phyloP scores from a whole-genome alignment of 768 basidiomycete species.

The Coprinellus aureogranulatus region DNA sequence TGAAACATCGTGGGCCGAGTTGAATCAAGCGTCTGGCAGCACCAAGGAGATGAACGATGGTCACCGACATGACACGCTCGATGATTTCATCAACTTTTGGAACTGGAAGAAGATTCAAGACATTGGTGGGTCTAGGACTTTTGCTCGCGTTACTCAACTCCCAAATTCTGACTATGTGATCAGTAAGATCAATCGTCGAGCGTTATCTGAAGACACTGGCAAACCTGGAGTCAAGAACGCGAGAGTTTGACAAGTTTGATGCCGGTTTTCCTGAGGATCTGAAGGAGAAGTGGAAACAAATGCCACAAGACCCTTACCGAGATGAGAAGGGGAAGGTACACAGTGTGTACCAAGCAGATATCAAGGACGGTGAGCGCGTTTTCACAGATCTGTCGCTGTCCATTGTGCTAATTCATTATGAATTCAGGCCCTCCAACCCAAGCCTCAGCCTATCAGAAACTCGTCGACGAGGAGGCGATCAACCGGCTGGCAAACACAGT shows the following conservation, averaged over 20 bases:
- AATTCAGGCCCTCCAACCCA: not conserved
- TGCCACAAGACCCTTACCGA: not conserved
- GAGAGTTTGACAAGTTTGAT: not conserved
- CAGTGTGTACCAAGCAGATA: not conserved
- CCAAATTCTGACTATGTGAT: no score
- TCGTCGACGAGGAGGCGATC: not conserved
- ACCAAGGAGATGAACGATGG: conserved; percentile 29
- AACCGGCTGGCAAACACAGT: not conserved
- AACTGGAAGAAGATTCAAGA: conserved; percentile 25
- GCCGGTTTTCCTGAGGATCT: not conserved
- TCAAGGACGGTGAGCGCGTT: not conserved
- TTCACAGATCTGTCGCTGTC: not conserved
- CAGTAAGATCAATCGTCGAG: conserved; percentile 1
- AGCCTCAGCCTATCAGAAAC: not conserved
- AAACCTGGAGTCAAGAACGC: not conserved
- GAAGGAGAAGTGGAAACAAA: not conserved
- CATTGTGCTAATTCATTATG: not conserved
- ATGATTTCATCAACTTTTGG: conserved; percentile 22
- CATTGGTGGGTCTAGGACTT: no score
- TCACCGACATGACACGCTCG: conserved; percentile 28
- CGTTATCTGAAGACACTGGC: not conserved
- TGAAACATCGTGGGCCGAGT: conserved; percentile 24
- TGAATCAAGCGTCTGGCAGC: conserved; percentile 23
- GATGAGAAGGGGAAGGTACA: not conserved
- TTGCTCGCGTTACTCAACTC: no score